Conservation (phyloP, 2,329 filamentous ascomycete genomes). For the Fusarium napiforme region DNA sequence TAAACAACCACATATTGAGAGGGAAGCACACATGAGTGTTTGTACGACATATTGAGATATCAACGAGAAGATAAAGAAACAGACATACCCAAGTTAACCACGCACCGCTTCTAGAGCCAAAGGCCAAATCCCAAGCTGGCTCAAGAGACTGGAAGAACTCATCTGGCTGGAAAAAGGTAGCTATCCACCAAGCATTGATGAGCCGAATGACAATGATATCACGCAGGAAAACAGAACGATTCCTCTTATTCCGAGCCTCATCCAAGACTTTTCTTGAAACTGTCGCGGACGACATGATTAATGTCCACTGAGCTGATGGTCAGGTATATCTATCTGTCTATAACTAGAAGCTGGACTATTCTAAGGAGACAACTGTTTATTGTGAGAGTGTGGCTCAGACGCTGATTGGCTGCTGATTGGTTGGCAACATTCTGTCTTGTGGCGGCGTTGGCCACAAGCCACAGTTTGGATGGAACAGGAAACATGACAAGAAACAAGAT, state of each 20-base stretch:
- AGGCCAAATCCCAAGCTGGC: conserved; percentile 90
- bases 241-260: conserved; percentile 36
- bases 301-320: neutral
- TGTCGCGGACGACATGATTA: conserved; percentile 28
- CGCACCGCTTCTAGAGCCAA: conserved; percentile 79
- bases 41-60: neutral
- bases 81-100: conserved; percentile 93
- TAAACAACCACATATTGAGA: neutral
- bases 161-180: conserved; percentile 97
- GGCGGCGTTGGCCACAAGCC: neutral
- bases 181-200: conserved; percentile 79
- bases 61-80: neutral
- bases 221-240: conserved; percentile 46
- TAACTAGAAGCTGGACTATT: conserved; percentile 10
- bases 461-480: neutral
- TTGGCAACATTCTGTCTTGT: neutral
- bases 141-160: conserved; percentile 97
- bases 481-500: neutral
- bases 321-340: neutral
- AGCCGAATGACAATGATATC: conserved; percentile 75
- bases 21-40: neutral
- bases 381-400: conserved; percentile 3
- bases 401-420: conserved; percentile 14
- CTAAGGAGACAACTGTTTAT: conserved; percentile 9
- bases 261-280: conserved; percentile 15